phyloP scores from a whole-genome alignment of 768 basidiomycete genomes.

The Hericium coralloides region DNA sequence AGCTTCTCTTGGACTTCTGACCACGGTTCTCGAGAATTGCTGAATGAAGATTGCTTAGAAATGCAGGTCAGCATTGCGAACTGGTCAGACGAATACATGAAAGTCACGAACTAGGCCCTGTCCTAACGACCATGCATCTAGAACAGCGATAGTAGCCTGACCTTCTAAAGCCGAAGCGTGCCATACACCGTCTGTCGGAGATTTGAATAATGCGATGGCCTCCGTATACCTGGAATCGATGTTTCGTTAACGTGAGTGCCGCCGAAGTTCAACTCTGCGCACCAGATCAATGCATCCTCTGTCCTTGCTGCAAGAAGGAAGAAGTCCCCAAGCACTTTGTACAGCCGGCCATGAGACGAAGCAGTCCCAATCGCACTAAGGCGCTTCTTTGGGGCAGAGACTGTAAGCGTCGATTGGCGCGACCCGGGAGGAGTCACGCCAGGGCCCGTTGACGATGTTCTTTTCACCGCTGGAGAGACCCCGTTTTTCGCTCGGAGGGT shows the following conservation, averaged over 20 bases:
- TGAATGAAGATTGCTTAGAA: slow-evolving; percentile 8
- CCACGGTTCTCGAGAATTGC: slow-evolving; percentile 56
- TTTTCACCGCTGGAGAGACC: slow-evolving; percentile 32
- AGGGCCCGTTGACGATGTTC: slow-evolving; percentile 43
- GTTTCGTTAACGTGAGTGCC: too few species aligned
- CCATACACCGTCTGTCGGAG: slow-evolving; percentile 75
- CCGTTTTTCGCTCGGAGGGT: slow-evolving; percentile 18
- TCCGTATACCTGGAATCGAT: slow-evolving; percentile 64
- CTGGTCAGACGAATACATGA: slow-evolving; percentile 10
- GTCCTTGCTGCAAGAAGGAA: slow-evolving; percentile 82
- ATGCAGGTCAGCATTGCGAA: background rate
- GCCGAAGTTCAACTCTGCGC: slow-evolving; percentile 13
- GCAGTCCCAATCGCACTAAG: slow-evolving; percentile 53
- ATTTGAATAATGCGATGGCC: slow-evolving; percentile 68
- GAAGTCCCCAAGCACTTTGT: slow-evolving; percentile 83
- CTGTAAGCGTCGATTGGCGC: slow-evolving; percentile 46
- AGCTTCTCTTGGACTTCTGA: slow-evolving; percentile 66
- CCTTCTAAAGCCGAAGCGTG: slow-evolving; percentile 86
- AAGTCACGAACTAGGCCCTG: slow-evolving; percentile 52
- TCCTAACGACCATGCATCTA: slow-evolving; percentile 80
- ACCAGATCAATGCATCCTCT: slow-evolving; percentile 79
- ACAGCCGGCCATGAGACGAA: slow-evolving; percentile 77
- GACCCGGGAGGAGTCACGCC: slow-evolving; percentile 21
- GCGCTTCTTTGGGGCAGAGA: slow-evolving; percentile 44
- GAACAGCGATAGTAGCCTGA: slow-evolving; percentile 63